phyloP scores from a whole-genome alignment of 1,284 basidiomycete genomes.

The Malassezia furfur region DNA sequence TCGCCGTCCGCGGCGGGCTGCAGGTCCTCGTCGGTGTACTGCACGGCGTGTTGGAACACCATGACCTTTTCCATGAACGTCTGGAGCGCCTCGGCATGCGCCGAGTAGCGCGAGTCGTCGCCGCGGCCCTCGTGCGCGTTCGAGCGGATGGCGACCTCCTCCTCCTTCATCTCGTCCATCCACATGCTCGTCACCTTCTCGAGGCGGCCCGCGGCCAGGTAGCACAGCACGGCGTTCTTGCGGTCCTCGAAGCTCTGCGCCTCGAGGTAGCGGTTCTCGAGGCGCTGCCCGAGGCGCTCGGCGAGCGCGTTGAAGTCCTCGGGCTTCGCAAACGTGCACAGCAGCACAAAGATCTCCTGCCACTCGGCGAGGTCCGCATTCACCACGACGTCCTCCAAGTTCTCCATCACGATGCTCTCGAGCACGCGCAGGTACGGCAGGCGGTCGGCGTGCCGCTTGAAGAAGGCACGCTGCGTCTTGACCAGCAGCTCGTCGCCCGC shows the following conservation, averaged over 20 bases:
- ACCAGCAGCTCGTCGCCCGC: slow-evolving; percentile 82
- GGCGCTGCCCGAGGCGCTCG: slow-evolving; percentile 80
- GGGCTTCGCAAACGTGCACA: slow-evolving; percentile 82
- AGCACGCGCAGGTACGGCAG: slow-evolving; percentile 85
- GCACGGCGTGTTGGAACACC: slow-evolving; percentile 80
- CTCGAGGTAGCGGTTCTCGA: slow-evolving; percentile 70
- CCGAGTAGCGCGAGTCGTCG: slow-evolving; percentile 56
- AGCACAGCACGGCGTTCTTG: slow-evolving; percentile 80
- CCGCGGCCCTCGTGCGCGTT: slow-evolving; percentile 15
- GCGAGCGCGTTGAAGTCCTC: slow-evolving; percentile 77
- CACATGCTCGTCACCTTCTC: slow-evolving; percentile 86
- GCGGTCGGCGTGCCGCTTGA: slow-evolving; percentile 66
- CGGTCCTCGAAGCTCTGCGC: slow-evolving; percentile 49
- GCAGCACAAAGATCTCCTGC: slow-evolving; percentile 91
- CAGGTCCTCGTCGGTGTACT: slow-evolving; percentile 75
- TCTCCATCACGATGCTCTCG: slow-evolving; percentile 87
- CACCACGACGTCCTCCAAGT: slow-evolving; percentile 83
- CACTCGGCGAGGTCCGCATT: slow-evolving; percentile 90
- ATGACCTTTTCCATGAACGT: slow-evolving; percentile 94
- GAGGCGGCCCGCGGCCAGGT: slow-evolving; percentile 74
- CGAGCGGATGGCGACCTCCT: slow-evolving; percentile 55
- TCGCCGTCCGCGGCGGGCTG: slow-evolving; percentile 49
- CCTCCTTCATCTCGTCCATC: slow-evolving; percentile 81
- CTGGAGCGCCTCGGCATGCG: slow-evolving; percentile 79
- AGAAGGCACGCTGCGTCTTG: slow-evolving; percentile 86